Evolutionary conservation across 257 asterid species (phyloP).

Genomic region (Perilla frutescens): DNA sequence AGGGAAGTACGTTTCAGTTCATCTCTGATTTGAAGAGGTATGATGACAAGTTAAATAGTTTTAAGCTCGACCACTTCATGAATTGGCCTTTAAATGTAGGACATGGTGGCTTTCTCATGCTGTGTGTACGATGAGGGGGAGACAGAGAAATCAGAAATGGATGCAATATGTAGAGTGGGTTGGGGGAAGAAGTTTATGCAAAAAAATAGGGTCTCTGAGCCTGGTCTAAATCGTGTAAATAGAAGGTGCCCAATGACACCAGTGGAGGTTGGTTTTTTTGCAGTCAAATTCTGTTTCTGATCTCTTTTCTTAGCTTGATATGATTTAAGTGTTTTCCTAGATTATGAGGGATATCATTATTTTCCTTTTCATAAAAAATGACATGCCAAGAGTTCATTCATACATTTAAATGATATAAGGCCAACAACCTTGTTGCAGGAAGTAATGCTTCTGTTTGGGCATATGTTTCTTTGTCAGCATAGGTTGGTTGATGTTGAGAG

Average conservation of each 20-base stretch:
- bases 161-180: constrained; percentile 64
- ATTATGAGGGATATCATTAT: no score
- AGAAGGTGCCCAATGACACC: constrained; percentile 97
- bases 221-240: constrained; percentile 70
- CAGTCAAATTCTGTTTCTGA: neutral
- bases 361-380: no score
- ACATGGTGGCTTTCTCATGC: constrained; percentile 95
- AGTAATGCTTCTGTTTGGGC: constrained; percentile 43
- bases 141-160: constrained; percentile 69
- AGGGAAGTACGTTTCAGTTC: constrained; percentile 79
- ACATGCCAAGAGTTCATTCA: no score
- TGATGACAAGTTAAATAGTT: neutral
- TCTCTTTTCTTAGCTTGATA: no score
- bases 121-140: constrained; percentile 77
- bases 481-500: constrained; percentile 98
- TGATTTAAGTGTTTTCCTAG: no score
- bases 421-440: no score
- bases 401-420: constrained; percentile 13
- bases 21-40: constrained; percentile 93
- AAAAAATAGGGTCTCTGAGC: constrained; percentile 51
- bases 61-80: neutral
- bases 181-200: constrained; percentile 79
- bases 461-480: constrained; percentile 76
- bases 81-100: constrained; percentile 48
- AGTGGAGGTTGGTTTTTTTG: constrained; percentile 78